Evolutionary conservation across 345 rosid genomes (phyloP), one percentile per base, ranked within the genome.

Genomic region (Salix koriyanagi): DNA sequence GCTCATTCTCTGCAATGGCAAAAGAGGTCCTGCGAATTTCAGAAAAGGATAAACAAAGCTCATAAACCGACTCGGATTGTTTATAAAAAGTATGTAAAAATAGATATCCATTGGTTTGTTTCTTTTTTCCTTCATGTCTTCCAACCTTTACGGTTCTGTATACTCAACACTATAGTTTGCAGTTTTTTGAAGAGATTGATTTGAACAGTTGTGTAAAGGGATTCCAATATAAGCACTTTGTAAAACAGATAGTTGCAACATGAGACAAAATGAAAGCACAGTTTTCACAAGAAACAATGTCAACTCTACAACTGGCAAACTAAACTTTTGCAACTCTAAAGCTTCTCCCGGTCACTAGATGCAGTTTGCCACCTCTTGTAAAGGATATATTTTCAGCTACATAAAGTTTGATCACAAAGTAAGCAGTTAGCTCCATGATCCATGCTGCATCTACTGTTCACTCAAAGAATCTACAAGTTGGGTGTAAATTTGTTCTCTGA

Each of bases 1-100:
- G 67, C 77, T 93, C 99, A 56, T 95, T 95, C 89, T 91, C 99
- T 23, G 86, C 96, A 1, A 90, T 90, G 81, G 99, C 97, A 28
- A 90, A 84, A 76, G 96, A 95, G 58, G 34, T 91, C 76, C 86
- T 90, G 67, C 82, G 84, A 78, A 85, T 86, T 48, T 87, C 88
- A n/a, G 98, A 92, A 75, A 85, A 88, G 71, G 91, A 88, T 54
- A 91, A 77, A 81, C 73, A 79, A 72, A 84, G 67, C 80, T 73
- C 82, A 3, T 89, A 78, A 83, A n/a, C 74, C 26, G 13, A 34
- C 25, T 12, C 16, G 28, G 23, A 8, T 19, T 48, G 14, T 1
- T 11, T 1, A 19, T 50, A 34, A 26, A 42, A 60, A 58, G 42
- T 21, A 69, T 60, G 39, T 25, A 62, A 10, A 15, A 28, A 73